These are phyloP conservation scores for Solanum hybrid DNA, from an alignment of 305 asterid species.

Conservation along the genomic window DNA sequence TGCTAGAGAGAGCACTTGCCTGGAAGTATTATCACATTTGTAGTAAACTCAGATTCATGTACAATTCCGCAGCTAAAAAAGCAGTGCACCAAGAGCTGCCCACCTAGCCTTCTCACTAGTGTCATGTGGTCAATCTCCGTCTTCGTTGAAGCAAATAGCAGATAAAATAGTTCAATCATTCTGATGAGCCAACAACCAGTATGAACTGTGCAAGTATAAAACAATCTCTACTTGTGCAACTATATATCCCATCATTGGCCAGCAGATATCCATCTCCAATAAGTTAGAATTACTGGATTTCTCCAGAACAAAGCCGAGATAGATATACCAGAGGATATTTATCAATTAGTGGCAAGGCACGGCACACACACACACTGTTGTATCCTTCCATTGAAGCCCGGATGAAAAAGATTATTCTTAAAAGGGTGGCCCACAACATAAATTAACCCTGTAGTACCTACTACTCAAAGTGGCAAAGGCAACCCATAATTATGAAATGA, in stretches of 20 bases:
- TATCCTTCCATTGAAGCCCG: neutral
- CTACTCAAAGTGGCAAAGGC: constrained; percentile 48
- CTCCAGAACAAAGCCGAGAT: neutral
- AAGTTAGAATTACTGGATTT: constrained; percentile 3
- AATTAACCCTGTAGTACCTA: neutral
- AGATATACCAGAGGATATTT: neutral
- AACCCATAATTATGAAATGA: constrained; percentile 81
- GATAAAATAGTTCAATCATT: constrained; percentile 51
- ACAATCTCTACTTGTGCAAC: constrained; percentile 4
- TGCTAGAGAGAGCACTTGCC: constrained; percentile 7
- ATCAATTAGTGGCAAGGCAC: neutral
- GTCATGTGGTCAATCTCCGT: constrained; percentile 4
- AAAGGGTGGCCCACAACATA: neutral
- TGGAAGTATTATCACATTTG: neutral
- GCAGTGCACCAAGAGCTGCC: constrained; percentile 9
- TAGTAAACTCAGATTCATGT: constrained; percentile 2
- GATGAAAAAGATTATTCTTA: neutral
- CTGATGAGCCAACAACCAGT: constrained; percentile 32
- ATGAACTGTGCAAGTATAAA: constrained; percentile 3
- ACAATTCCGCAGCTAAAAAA: neutral
- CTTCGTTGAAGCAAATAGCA: constrained; percentile 31
- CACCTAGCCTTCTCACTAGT: neutral
- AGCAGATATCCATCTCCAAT: neutral
- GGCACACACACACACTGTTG: neutral
- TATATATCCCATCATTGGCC: constrained; percentile 11